These are phyloP conservation scores for Hortiboletus flavorubellus DNA, from an alignment of 768 basidiomycete species.

Conservation along the genomic window DNA sequence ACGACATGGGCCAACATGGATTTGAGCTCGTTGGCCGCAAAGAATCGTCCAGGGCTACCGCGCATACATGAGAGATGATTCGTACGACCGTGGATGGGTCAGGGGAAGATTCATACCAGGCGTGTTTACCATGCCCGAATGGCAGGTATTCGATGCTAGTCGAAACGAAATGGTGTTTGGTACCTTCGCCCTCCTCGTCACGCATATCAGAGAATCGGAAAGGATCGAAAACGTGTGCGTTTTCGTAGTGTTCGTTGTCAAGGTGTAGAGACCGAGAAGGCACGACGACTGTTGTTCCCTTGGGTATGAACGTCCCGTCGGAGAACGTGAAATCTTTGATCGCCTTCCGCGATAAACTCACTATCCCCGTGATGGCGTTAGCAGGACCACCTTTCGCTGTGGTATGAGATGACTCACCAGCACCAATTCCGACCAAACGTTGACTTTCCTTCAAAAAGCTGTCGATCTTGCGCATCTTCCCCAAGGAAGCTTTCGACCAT, in stretches of 20 bases:
- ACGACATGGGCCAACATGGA: too few species aligned
- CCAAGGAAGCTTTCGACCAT: conserved; percentile 14
- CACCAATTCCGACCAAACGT: neutral
- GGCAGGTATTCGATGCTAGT: conserved; percentile 33
- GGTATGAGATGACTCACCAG: neutral
- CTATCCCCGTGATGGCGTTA: neutral
- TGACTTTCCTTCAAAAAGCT: neutral
- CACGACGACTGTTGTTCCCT: too few species aligned
- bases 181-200: conserved; percentile 31
- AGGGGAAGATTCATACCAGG: conserved; percentile 7
- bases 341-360: neutral
- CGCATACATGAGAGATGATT: neutral
- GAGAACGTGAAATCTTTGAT: conserved; percentile 4
- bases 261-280: too few species aligned
- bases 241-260: too few species aligned
- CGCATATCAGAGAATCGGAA: conserved; percentile 25
- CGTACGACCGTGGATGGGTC: too few species aligned
- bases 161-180: conserved; percentile 36
- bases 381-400: too few species aligned
- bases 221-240: too few species aligned
- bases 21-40: conserved; percentile 9
- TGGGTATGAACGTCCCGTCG: neutral
- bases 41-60: conserved; percentile 11
- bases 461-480: neutral
- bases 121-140: conserved; percentile 35